Percentiles rank a stretch among this genome's conserved stretches.
These are phyloP conservation scores for Cucumis melo DNA, from an alignment of 306 rosid species.

Conservation along the genomic window DNA sequence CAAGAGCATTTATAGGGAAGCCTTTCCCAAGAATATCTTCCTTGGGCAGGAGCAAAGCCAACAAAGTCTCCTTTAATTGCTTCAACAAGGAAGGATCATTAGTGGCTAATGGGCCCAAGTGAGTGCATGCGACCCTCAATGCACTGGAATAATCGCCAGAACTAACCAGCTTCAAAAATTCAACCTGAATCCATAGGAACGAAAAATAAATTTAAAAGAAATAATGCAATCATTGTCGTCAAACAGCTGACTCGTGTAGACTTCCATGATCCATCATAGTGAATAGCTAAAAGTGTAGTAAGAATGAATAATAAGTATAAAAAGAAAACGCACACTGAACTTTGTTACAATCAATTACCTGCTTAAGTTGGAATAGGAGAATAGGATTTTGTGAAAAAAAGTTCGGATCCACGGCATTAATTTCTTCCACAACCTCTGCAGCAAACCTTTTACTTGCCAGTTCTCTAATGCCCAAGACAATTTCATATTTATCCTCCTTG, in stretches of 20 bases:
- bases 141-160: conserved; percentile 78
- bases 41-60: conserved; percentile 71
- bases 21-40: conserved; percentile 68
- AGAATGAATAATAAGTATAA: not conserved
- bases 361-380: conserved; percentile 89
- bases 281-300: not conserved
- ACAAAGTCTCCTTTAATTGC: conserved; percentile 81
- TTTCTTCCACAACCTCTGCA: conserved; percentile 81
- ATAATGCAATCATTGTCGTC: not conserved
- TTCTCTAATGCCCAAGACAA: conserved; percentile 78
- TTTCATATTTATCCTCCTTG: conserved; percentile 62
- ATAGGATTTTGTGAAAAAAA: conserved; percentile 65
- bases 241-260: not conserved
- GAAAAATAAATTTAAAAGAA: not conserved
- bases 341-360: conserved; percentile 26
- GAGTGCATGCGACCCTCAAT: conserved; percentile 74
- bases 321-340: not conserved
- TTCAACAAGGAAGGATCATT: conserved; percentile 63
- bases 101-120: conserved; percentile 89
- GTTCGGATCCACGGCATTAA: conserved; percentile 52
- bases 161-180: conserved; percentile 83
- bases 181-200: conserved; percentile 53
- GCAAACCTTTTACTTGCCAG: conserved; percentile 86
- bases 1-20: conserved; percentile 76
- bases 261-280: not conserved